Evolutionary conservation across 345 rosid species (phyloP).

Genomic region (Combretum micranthum): DNA sequence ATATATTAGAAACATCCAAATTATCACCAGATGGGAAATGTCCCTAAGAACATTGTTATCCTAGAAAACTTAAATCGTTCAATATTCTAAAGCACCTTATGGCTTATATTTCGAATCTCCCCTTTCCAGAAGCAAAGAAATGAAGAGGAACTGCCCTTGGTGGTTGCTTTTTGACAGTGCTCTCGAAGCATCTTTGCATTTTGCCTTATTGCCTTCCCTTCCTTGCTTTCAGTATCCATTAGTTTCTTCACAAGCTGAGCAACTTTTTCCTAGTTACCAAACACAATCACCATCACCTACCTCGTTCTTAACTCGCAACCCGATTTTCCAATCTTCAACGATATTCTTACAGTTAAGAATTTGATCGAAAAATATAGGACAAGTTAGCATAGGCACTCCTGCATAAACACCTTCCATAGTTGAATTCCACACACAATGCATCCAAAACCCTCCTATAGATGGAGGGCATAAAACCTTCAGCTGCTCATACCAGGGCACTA

Average conservation of each 20-base stretch:
- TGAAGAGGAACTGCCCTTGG: slow-evolving; percentile 14
- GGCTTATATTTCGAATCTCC: too few species aligned
- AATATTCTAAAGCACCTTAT: too few species aligned
- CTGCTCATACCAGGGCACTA: slow-evolving; percentile 27
- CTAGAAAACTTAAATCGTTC: too few species aligned
- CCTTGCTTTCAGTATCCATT: slow-evolving; percentile 15
- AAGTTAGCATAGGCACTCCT: slow-evolving; percentile 27
- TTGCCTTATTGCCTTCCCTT: slow-evolving; percentile 17
- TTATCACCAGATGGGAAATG: too few species aligned
- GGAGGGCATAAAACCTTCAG: slow-evolving; percentile 20
- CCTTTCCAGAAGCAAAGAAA: too few species aligned
- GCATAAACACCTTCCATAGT: slow-evolving; percentile 22
- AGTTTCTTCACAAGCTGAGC: slow-evolving; percentile 9
- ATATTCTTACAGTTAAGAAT: slow-evolving; percentile 14
- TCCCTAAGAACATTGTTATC: too few species aligned
- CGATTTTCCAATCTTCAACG: slow-evolving; percentile 21
- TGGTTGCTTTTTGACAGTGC: slow-evolving; percentile 14
- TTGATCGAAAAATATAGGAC: slow-evolving; percentile 25
- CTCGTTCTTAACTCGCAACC: slow-evolving; percentile 14
- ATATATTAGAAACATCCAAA: too few species aligned
- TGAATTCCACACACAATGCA: slow-evolving; percentile 35
- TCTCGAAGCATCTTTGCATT: slow-evolving; percentile 12
- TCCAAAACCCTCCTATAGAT: slow-evolving; percentile 22
- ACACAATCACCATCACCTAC: background rate
- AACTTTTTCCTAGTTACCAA: slow-evolving; percentile 14